Base-by-base conservation (phyloP, 208 protist genomes). In the Polymyxa betae region DNA sequence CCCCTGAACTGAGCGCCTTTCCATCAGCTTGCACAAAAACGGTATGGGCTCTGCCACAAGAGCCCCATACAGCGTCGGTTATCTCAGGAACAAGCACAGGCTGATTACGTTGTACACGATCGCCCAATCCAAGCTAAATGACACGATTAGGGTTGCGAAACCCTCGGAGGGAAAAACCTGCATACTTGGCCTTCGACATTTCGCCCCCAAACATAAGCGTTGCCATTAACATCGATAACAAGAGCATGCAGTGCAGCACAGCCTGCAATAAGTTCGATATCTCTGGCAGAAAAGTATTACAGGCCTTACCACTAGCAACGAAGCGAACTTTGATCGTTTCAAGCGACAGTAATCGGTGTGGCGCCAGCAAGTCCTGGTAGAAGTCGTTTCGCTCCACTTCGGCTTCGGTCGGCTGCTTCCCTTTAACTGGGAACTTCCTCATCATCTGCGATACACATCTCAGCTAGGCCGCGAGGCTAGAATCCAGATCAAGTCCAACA, bases 281-380 rank as follows among this genome's bases (percentile, higher is more conserved):
- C 49, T 60, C 49, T 29, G 12, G 49, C 5, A 60, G 5, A 60
- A 60, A 60, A 60, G 49, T 60, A 60, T 60, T 60, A 5, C 49
- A 60, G 49, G 5, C 24, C 5, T 60, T 60, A 60, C 72, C 72
- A n/a, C 72, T 82, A n/a, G 72, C 5, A 16, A 82, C 35, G 72
- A 82, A 82, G 35, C 72, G 5, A n/a, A 82, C n/a, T 35, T 45
- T 43, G 72, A 82, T 43, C 5, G 5, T 43, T 45, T 5, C 5
- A 5, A 82, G 5, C n/a, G 5, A 5, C 5, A n/a, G 12, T 40
- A 82, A 43, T 43, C n/a, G 72, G 35, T 82, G 72, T 20, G 72
- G 72, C 5, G 72, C 5, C n/a, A 82, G 72, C 5, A 82, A n/a
- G n/a, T 82, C 72, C 72, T 82, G 72, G 72, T 82, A 82, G n/a